phyloP scores from a whole-genome alignment of 495 filamentous ascomycete species.

The Hypomontagnella submonticulosa region DNA sequence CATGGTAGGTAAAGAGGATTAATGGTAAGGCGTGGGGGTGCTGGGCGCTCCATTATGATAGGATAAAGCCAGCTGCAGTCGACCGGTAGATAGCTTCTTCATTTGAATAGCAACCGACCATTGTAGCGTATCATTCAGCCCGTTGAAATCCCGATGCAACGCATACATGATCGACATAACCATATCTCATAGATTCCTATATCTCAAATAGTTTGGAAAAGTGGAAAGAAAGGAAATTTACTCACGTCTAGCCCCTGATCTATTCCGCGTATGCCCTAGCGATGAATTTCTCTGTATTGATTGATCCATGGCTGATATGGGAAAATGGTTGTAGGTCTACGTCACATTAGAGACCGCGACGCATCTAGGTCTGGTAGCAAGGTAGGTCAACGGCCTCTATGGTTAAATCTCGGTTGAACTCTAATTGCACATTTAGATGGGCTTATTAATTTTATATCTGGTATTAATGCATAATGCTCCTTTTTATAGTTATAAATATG shows the following conservation, averaged over 20 bases:
- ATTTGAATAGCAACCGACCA: conserved; percentile 9
- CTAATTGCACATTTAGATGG: background rate
- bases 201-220: background rate
- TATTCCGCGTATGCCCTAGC: conserved; percentile 53
- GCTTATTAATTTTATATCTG: background rate
- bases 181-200: too few relatives aligned
- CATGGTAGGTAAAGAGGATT: background rate
- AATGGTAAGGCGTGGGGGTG: conserved; percentile 18
- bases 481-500: conserved; percentile 8
- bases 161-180: too few relatives aligned
- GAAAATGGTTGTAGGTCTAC: background rate
- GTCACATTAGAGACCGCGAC: conserved; percentile 9
- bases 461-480: conserved; percentile 1
- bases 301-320: conserved; percentile 49
- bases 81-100: conserved; percentile 7
- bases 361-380: background rate
- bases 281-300: conserved; percentile 29
- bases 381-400: background rate
- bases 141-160: too few relatives aligned
- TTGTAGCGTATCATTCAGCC: background rate
- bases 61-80: conserved; percentile 17
- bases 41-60: conserved; percentile 6
- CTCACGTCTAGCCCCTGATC: conserved; percentile 56
- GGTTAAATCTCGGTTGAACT: conserved; percentile 3
- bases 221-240: conserved; percentile 13